Evolutionary conservation across 768 basidiomycete species (phyloP), one percentile per base, ranked within the genome.

Genomic region (Tricholoma flavovirens): DNA sequence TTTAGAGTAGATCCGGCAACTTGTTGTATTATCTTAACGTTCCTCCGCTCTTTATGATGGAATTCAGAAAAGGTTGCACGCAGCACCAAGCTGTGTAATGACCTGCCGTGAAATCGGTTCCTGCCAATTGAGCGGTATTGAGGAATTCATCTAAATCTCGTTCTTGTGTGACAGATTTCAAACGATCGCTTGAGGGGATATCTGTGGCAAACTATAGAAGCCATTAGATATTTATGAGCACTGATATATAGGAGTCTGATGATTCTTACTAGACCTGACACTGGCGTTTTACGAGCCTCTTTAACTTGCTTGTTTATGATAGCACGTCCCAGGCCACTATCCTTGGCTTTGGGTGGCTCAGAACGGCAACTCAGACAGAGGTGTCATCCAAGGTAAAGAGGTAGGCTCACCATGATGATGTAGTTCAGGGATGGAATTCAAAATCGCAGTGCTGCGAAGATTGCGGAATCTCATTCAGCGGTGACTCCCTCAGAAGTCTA

Each of bases 41-140:
- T 92, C 55, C 88, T 76, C 54, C 87, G 81, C 68, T 93, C 90
- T 90, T 56, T 58, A 29, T 52, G 21, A 50, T 49, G 52, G 58
- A 43, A 50, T 54, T 40, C 49, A 60, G 42, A 19, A 42, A 17
- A 42, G 10, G 22, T 51, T 35, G 24, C 22, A 30, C 40, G 33
- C 32, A 30, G 15, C 22, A 45, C 9, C 51, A 33, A 17, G 42
- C 36, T 35, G 50, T 14, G 29, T 22, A 63, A 82, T 33, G 57
- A 96, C 95, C 96, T 33, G 96, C 96, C 15, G 93, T 91, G 66
- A 99, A 99, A 63, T 99, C 93, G 10, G 90, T 90, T 51, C 89
- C 96, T 12, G 97, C 97, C 54, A 99, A 76, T 64, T 93, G 90
- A 9, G 97, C 97, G 11, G 92, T 97, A 66, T 84, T 95, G 54